Base-by-base conservation (phyloP, 2,329 filamentous ascomycete genomes). In the Claviceps pazoutovae region DNA sequence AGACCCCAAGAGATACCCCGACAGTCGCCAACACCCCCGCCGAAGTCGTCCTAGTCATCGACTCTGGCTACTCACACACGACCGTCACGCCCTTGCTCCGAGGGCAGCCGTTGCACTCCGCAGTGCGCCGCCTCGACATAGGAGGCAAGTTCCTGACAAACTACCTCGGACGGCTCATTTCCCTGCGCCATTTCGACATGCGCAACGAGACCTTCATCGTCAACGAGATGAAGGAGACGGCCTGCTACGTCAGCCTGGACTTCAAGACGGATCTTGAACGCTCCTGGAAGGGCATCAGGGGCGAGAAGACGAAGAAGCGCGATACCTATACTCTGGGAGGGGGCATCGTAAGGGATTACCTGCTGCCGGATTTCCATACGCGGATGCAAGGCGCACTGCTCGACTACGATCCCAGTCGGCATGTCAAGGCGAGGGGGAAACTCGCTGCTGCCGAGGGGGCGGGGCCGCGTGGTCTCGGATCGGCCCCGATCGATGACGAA, bases 131-230 rank as follows among this genome's bases (percentile, higher is more conserved):
- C 41, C 80, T 98, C 46, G 89, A 96, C 51, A 78, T 97, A 6
- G 93, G 93, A 44, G 93, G 93, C 53, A 97, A 95, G 68, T 79
- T 95, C 49, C 71, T 98, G 55, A 96, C 91, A 21, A 97, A 97
- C 65, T 86, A 95, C 64, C 75, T 98, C 37, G 91, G 93, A 47
- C 86, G 93, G 52, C 76, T 95, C 16, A 81, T 97, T 17, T 96
- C 90, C 1, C 76, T 94, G 14, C 84, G 93, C 6, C 89, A 96
- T 62, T 95, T 94, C 67, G 91, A 96, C 64, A 90, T 98, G 81
- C 82, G 93, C 56, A 90, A 95, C 65, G 93, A 98, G 60, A 84
- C 86, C 1, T 84, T 94, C 65, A 84, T 97, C 49, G 88, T 96
- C 64, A 95, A 95, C 61, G 87, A 96, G 66, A 90, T 97, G 67